A percentile compares a stretch with the other conserved stretches of the same genome.
These are phyloP conservation scores for Colletotrichum paranaense DNA, from an alignment of 2,329 filamentous ascomycete species.

Conservation along the genomic window DNA sequence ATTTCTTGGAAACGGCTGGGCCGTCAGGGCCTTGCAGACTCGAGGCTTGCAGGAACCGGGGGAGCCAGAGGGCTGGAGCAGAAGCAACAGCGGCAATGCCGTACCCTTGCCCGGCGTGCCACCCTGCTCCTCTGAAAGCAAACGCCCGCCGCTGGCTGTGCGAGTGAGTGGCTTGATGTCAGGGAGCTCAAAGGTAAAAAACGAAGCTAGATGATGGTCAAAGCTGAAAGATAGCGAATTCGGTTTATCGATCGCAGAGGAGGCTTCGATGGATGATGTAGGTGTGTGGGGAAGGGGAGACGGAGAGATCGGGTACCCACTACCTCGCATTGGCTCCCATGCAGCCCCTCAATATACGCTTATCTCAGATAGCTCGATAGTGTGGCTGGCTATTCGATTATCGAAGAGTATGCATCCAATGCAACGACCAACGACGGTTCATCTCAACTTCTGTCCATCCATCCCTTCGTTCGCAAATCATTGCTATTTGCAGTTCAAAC, in stretches of 20 bases:
- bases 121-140: neutral
- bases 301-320: constrained; percentile 21
- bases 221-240: neutral
- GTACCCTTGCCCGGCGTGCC: neutral
- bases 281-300: neutral
- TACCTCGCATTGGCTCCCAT: neutral
- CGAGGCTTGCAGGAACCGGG: neutral
- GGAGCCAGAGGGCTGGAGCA: neutral
- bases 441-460: constrained; percentile 1
- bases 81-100: neutral
- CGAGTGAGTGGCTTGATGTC: neutral
- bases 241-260: neutral
- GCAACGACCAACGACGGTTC: neutral
- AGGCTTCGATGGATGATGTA: constrained; percentile 8
- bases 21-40: neutral
- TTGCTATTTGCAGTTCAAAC: neutral
- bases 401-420: neutral
- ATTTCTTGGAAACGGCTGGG: neutral
- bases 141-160: neutral
- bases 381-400: neutral
- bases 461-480: neutral
- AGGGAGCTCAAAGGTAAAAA: neutral
- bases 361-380: neutral
- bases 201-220: neutral
- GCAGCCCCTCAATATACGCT: neutral